phyloP scores from a whole-genome alignment of 1,284 basidiomycete species.

The Xerocomus alliaceus region DNA sequence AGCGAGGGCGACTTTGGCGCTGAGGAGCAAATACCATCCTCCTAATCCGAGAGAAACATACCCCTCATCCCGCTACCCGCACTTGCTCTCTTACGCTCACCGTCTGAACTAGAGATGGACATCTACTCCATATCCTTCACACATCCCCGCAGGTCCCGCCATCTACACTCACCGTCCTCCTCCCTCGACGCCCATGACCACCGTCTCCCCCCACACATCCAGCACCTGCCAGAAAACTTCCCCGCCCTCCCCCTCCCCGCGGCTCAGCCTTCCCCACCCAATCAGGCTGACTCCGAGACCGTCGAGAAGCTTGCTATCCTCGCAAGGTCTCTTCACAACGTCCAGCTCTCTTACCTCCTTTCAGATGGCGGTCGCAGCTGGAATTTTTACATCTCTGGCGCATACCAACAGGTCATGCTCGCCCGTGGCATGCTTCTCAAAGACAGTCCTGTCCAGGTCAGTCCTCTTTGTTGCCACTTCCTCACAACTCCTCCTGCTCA shows the following conservation, averaged over 20 bases:
- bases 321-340: conserved; percentile 81
- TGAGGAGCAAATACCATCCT: conserved; percentile 38
- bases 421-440: conserved; percentile 89
- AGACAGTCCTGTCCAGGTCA: conserved; percentile 85
- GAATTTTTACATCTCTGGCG: conserved; percentile 92
- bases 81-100: conserved; percentile 1
- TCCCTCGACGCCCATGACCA: conserved; percentile 67
- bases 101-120: conserved; percentile 65
- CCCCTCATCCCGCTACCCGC: conserved; percentile 25
- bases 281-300: conserved; percentile 66
- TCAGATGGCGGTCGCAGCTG: conserved; percentile 76
- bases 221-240: conserved; percentile 43
- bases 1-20: conserved; percentile 15
- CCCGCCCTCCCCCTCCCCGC: conserved; percentile 45
- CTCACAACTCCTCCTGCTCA: conserved; percentile 23
- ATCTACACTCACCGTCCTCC: conserved; percentile 61
- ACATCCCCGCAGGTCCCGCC: conserved; percentile 79
- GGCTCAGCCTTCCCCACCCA: conserved; percentile 52
- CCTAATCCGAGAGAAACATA: conserved; percentile 32
- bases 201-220: conserved; percentile 53
- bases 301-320: conserved; percentile 84
- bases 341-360: conserved; percentile 80
- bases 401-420: conserved; percentile 91
- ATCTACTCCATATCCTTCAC: conserved; percentile 92
- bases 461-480: conserved; percentile 25